Evolutionary conservation across 345 rosid genomes (phyloP), one percentile per base, ranked within the genome.

Genomic region (Eucalyptus decipiens): DNA sequence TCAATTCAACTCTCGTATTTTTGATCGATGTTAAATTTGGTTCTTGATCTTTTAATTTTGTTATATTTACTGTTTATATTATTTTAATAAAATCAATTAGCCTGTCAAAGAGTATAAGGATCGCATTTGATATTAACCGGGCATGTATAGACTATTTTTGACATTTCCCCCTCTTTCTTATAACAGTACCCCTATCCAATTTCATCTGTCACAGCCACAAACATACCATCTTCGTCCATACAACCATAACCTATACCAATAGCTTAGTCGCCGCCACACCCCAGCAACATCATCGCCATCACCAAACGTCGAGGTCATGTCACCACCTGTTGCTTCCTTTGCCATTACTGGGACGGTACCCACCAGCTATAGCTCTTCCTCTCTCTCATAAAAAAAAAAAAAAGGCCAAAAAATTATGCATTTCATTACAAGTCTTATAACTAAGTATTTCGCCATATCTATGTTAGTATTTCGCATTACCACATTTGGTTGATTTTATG

Each of bases 371-470:
- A 72, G 14, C 3, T 37, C 81, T 24, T 37, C 24, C 80, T 69
- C 80, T 69, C 42, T 69, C 81, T 16, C 40, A n/a, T 9, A 3
- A 16, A 2, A 42, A 5, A 42, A 42, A 2, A 42, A 60, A 30
- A 28, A 15, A n/a, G 2, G 11, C 40, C 21, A 2, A 69, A 69
- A 3, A 34, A 6, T 0, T 5, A 23, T 2, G 1, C 1, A 56
- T 56, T 51, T 51, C 60, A 23, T 23, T 23, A 23, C 28, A 56
- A 56, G 60, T 56, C 28, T 23, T 8, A 54, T 54, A 54, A 54
- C 60, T 1, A 54, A 54, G 11, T 54, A 54, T 56, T 2, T 19
- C 0, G 0, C 14, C 81, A 18, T 37, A 19, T 9, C 24, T 34
- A 32, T 16, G 24, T 69, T 34, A 69, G 43, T 19, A 34, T 34